Base-by-base conservation (phyloP, 2,329 filamentous ascomycete genomes). In the Beauveria rudraprayagi region DNA sequence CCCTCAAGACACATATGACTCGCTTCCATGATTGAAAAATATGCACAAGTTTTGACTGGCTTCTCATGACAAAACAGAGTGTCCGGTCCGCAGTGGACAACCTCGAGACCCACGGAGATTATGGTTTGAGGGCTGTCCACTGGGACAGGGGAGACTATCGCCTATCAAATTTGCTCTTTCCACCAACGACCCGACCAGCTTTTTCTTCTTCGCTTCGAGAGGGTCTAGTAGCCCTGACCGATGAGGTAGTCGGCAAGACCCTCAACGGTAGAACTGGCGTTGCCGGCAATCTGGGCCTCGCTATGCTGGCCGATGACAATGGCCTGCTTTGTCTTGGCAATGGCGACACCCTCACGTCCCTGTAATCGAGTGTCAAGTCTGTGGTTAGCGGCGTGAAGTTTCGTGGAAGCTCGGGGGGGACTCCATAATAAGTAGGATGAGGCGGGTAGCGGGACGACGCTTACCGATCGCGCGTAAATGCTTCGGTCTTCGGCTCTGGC, bases 301-400 rank as follows among this genome's bases (percentile, higher is more conserved):
- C 81, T 82, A 82, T 97, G 91, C 80, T 96, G 91, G 68, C 86
- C 89, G 73, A 99, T 78, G 72, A 99, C 84, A 74, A 97, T 87
- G 68, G 92, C 91, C 78, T 95, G 88, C 71, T 83, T 87, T 70
- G 93, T 95, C 82, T 95, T 96, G 77, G 87, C 87, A 69, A 94
- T 84, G 72, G 88, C 81, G 70, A 96, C 77, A 66, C 94, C 94
- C 72, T 88, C 84, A 73, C 88, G 90, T 69, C 90, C 91, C 81
- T 84, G 65, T 64, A 63, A 56, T 37, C 28, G 37, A 24, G 60
- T 2, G n/a, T 3, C 26, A 10, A 17, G 46, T 51, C 62, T n/a
- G 19, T 41, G 11, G 6, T 48, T 48, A 43, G 62, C 16, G 60
- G 37, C 22, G 48, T 10, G 22, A 5, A 22, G 17, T 17, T 22